Conservation (phyloP, 164 flowering plant genomes). For the Vitis labrusca region DNA sequence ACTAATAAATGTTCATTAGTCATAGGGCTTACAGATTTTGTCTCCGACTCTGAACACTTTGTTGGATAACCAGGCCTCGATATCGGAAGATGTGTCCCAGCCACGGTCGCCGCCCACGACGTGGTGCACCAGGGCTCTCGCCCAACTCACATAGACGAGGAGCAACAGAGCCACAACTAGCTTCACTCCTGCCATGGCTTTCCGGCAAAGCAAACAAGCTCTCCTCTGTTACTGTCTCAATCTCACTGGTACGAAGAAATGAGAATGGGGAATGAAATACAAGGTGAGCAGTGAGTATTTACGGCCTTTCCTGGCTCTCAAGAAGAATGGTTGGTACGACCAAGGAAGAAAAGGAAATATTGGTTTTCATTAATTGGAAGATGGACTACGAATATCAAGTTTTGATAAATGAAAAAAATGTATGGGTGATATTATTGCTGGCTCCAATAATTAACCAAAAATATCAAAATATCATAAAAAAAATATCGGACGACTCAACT, state of each 20-base stretch:
- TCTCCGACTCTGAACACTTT: slow-evolving; percentile 73
- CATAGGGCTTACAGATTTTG: slow-evolving; percentile 51
- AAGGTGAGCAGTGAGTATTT: too few species aligned
- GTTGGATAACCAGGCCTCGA: slow-evolving; percentile 56
- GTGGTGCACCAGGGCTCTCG: slow-evolving; percentile 61
- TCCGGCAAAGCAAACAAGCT: neutral
- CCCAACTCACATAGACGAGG: slow-evolving; percentile 27
- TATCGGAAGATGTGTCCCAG: slow-evolving; percentile 54
- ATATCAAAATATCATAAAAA: too few species aligned
- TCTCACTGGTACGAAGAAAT: neutral
- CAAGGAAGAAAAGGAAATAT: too few species aligned
- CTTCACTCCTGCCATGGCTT: slow-evolving; percentile 5
- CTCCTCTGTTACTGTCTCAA: neutral
- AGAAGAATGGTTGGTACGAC: too few species aligned
- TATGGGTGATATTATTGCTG: too few species aligned
- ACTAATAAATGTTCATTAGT: too few species aligned
- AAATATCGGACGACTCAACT: too few species aligned
- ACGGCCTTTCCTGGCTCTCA: too few species aligned
- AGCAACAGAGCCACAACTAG: slow-evolving; percentile 17
- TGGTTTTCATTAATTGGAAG: too few species aligned
- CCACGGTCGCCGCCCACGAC: slow-evolving; percentile 86
- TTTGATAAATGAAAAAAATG: too few species aligned
- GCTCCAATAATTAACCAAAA: too few species aligned
- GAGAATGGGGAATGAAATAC: neutral
- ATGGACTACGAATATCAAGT: too few species aligned